Evolutionary conservation across 768 basidiomycete species (phyloP).

Genomic region (Mycena metata): DNA sequence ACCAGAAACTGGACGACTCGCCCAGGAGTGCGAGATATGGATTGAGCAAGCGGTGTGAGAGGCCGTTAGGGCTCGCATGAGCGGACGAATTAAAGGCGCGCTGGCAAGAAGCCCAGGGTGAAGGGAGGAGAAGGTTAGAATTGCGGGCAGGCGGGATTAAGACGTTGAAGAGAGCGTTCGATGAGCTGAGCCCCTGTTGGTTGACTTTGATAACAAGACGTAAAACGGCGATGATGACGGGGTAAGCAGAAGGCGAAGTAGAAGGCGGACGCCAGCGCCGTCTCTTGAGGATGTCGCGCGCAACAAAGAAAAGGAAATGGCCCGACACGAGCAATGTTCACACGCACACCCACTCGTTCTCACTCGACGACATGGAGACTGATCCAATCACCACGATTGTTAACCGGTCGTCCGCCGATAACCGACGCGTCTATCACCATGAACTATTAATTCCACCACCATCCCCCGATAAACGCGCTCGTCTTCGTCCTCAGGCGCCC

Average conservation of each 20-base stretch:
- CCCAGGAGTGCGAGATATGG: no score
- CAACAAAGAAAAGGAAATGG: neutral
- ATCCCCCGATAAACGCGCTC: neutral
- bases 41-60: no score
- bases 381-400: neutral
- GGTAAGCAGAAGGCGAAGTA: neutral
- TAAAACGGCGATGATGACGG: neutral
- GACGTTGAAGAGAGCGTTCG: no score
- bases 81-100: no score
- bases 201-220: no score
- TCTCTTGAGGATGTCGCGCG: neutral
- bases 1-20: no score
- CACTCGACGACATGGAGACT: neutral
- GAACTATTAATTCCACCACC: neutral
- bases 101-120: no score
- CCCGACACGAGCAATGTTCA: neutral
- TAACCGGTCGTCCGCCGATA: neutral
- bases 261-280: neutral
- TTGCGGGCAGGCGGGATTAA: no score
- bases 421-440: neutral
- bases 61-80: no score
- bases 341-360: constrained; percentile 8
- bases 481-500: no score
- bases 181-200: no score
- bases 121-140: no score